phyloP scores from a whole-genome alignment of 768 basidiomycete species.

The Mycena leptocephala region DNA sequence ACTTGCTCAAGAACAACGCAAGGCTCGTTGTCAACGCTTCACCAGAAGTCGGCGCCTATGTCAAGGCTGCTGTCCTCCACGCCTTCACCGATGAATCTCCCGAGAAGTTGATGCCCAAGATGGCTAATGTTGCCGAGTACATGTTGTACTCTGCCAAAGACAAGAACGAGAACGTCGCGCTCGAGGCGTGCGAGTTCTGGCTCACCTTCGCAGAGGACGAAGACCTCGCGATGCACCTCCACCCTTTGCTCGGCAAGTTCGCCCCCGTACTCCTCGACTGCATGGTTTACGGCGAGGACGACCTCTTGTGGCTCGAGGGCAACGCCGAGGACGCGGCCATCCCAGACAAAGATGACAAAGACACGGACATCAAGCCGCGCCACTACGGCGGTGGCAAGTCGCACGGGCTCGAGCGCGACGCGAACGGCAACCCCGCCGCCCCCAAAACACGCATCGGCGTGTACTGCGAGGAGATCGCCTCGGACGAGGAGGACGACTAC shows the following conservation, averaged over 20 bases:
- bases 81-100: constrained; percentile 90
- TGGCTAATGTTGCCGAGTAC: constrained; percentile 96
- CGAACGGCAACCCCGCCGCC: constrained; percentile 55
- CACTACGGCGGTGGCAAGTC: constrained; percentile 86
- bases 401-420: constrained; percentile 89
- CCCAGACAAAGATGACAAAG: constrained; percentile 96
- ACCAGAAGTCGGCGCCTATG: constrained; percentile 78
- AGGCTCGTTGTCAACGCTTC: constrained; percentile 81
- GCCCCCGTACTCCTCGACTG: constrained; percentile 96
- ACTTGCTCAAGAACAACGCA: constrained; percentile 97
- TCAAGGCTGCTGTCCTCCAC: constrained; percentile 83
- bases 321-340: constrained; percentile 92
- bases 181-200: constrained; percentile 99
- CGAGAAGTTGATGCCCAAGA: constrained; percentile 97
- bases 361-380: constrained; percentile 95
- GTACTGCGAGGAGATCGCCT: constrained; percentile 88
- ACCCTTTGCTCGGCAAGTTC: constrained; percentile 91
- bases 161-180: constrained; percentile 95
- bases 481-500: constrained; percentile 92
- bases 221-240: constrained; percentile 87
- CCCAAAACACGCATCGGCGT: constrained; percentile 68
- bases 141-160: constrained; percentile 99
- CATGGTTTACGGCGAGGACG: constrained; percentile 97
- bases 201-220: constrained; percentile 97
- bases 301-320: constrained; percentile 93